A percentile compares a stretch with the other conserved stretches of the same genome.
Evolutionary conservation across 2,329 filamentous ascomycete species (phyloP).

Genomic region (Gliomastix tumulicola): DNA sequence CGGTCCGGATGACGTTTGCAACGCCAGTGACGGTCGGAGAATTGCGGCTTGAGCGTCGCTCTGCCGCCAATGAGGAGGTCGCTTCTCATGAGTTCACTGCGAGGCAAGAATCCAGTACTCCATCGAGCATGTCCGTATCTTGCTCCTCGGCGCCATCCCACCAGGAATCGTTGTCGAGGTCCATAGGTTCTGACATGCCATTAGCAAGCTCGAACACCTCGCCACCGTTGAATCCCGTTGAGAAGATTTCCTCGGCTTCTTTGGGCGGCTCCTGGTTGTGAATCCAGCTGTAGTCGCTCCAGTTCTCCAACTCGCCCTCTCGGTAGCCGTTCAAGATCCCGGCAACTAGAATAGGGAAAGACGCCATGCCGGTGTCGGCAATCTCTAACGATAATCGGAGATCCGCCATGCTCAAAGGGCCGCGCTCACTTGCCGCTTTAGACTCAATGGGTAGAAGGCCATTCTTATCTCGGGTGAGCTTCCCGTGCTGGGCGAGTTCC

Average conservation of each 20-base stretch:
- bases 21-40: too few relatives aligned
- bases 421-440: conserved; percentile 64
- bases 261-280: conserved; percentile 23
- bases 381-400: conserved; percentile 69
- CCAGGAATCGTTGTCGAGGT: conserved; percentile 48
- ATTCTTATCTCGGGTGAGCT: conserved; percentile 65
- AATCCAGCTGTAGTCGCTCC: conserved; percentile 51
- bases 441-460: conserved; percentile 77
- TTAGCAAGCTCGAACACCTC: conserved; percentile 33
- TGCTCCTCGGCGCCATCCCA: conserved; percentile 54
- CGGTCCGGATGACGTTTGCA: too few relatives aligned
- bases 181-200: conserved; percentile 49
- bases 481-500: conserved; percentile 62
- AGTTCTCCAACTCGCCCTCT: conserved; percentile 68
- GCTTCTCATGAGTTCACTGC: conserved; percentile 35
- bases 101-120: conserved; percentile 49
- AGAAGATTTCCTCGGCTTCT: conserved; percentile 17
- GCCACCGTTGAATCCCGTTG: conserved; percentile 23
- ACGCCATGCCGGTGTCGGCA: conserved; percentile 66
- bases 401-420: conserved; percentile 71
- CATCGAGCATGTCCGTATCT: conserved; percentile 47
- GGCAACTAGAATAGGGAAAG: conserved; percentile 69
- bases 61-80: too few relatives aligned
- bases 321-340: conserved; percentile 64
- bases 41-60: too few relatives aligned